Evolutionary conservation across 768 basidiomycete genomes (phyloP).

Genomic region (Podaxis mareebaensis): DNA sequence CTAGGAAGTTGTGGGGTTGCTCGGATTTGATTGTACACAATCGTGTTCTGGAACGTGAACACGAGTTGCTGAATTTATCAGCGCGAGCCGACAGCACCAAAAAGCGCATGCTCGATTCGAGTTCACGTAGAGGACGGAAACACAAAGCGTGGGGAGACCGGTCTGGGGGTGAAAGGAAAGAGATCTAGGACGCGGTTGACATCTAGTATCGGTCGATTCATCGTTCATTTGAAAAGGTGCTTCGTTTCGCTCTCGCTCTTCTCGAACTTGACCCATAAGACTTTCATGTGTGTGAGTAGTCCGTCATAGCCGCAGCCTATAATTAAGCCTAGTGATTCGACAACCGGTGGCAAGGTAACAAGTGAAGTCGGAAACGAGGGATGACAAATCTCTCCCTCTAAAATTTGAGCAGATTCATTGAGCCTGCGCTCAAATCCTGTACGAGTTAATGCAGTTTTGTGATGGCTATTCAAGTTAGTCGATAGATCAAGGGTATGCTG

Average conservation of each 20-base stretch:
- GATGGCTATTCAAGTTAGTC: neutral
- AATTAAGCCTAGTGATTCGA: neutral
- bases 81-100: neutral
- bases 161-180: neutral
- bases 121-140: neutral
- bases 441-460: too few relatives aligned
- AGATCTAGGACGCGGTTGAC: neutral
- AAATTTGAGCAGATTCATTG: too few relatives aligned
- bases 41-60: neutral
- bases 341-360: too few relatives aligned
- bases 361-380: too few relatives aligned
- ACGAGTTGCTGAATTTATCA: neutral
- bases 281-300: neutral
- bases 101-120: neutral
- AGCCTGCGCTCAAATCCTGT: too few relatives aligned
- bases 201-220: neutral
- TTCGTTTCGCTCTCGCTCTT: neutral
- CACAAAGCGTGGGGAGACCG: neutral
- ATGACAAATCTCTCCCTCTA: too few relatives aligned
- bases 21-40: neutral
- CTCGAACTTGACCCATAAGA: neutral
- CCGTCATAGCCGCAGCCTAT: neutral
- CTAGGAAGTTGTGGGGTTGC: conserved; percentile 1
- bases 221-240: neutral
- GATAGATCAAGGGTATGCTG: neutral